Percentiles rank a stretch among this genome's conserved stretches.
Conservation (phyloP, 2,329 filamentous ascomycete genomes). For the Cordyceps farinosa region DNA sequence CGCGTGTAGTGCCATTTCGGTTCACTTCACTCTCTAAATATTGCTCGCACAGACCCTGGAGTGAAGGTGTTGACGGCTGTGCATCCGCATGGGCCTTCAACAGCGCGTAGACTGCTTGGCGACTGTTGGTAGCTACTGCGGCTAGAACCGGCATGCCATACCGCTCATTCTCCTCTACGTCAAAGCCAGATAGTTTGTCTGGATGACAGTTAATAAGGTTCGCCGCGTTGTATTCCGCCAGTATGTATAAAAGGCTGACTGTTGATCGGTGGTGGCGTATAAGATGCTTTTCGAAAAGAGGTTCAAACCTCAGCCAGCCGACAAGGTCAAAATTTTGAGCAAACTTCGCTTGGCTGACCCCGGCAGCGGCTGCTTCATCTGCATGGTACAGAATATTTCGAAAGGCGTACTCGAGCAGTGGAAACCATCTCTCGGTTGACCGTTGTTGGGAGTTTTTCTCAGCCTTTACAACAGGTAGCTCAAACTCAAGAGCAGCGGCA, state of each 20-base stretch:
- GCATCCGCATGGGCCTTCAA: neutral
- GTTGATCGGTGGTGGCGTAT: neutral
- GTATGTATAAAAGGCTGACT: slow-evolving; percentile 19
- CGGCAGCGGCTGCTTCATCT: slow-evolving; percentile 2
- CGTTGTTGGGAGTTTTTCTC: no score
- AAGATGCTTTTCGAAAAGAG: neutral
- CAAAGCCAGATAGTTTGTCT: neutral
- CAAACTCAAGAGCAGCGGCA: no score
- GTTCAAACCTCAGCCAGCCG: slow-evolving; percentile 6
- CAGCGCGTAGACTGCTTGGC: neutral
- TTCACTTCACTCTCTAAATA: neutral
- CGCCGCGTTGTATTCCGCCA: slow-evolving; percentile 12
- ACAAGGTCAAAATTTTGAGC: neutral
- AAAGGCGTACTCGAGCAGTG: slow-evolving; percentile 21
- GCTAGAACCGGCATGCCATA: slow-evolving; percentile 4
- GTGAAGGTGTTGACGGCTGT: neutral
- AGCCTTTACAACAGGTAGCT: no score
- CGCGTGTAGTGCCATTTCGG: no score
- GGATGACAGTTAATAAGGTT: neutral
- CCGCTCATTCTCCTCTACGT: neutral
- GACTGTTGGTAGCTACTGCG: neutral
- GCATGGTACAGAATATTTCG: slow-evolving; percentile 21
- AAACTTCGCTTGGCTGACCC: neutral
- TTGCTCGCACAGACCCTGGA: neutral
- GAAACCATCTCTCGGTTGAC: slow-evolving; percentile 1